A percentile compares a stretch with the other conserved stretches of the same genome.
Conservation (phyloP, 2,329 filamentous ascomycete species). For the Didymella pomorum region DNA sequence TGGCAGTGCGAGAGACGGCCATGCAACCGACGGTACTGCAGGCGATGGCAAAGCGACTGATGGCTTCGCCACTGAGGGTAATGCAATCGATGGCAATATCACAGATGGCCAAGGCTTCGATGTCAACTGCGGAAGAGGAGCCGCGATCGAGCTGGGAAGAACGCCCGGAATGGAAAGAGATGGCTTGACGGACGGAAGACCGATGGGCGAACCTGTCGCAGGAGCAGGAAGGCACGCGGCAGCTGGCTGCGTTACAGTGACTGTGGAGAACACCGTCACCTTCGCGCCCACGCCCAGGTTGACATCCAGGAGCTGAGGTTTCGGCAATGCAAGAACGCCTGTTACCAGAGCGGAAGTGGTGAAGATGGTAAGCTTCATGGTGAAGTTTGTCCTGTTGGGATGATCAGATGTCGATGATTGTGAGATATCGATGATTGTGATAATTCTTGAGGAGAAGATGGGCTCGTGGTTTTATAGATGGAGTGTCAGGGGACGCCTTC, state of each 20-base stretch:
- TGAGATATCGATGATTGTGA: not conserved
- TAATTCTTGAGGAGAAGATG: not conserved
- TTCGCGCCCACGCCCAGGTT: not conserved
- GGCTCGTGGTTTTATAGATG: not conserved
- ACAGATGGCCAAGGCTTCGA: not conserved
- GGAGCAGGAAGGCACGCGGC: not conserved
- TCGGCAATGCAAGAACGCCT: not conserved
- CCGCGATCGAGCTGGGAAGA: not conserved
- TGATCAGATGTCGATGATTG: not conserved
- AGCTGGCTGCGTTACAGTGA: slow-evolving; percentile 2
- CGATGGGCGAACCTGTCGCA: not conserved
- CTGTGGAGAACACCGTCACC: not conserved
- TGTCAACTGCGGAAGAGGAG: not conserved
- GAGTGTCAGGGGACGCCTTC: not conserved
- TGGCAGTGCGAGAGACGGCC: too few species aligned
- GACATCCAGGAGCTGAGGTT: not conserved
- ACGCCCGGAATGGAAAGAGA: not conserved
- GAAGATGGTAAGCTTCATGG: not conserved
- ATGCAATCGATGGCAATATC: too few species aligned
- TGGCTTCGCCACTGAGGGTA: too few species aligned
- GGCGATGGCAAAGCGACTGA: too few species aligned
- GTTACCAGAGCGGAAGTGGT: not conserved
- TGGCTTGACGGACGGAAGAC: not conserved
- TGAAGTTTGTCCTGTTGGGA: not conserved
- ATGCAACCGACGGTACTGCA: too few species aligned